Base-by-base conservation (phyloP, 1,139 yeast genomes). In the Starmera stellimalicola region DNA sequence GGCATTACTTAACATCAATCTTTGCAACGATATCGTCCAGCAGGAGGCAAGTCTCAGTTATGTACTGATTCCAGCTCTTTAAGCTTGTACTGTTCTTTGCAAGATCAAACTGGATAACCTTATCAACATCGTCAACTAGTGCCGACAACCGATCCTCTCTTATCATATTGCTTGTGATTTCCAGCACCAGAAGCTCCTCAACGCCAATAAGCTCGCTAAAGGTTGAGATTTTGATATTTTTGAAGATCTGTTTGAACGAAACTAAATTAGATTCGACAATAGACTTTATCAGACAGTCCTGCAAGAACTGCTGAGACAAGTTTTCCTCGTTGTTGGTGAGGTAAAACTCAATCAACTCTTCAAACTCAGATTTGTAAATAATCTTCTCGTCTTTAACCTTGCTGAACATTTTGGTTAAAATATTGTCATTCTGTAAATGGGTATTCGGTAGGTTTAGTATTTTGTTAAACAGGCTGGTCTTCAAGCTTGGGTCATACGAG, bases 71-170 rank as follows among this genome's bases (percentile, higher is more conserved):
- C 53, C 53, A 49, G 9, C 37, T 33, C 7, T 34, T 22, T 23
- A 44, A 29, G 1, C 40, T 37, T 11, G 11, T 18, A 3, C 14
- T 5, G 3, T 26, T 19, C 4, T 19, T 23, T 9, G 26, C 7
- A 1, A 26, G 10, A 2, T 6, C 18, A 34, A 60, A 60, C n/a
- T 54, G 47, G n/a, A 61, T 43, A 3, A 58, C 41, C 11, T 52
- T 49, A 31, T 50, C 51, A n/a, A 60, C 45, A 34, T 61, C 65
- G 38, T 60, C 65, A 26, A 60, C 50, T 29, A 54, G 52, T 1
- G 60, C 62, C 12, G 33, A 20, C 10, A 48, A 17, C 12, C 41
- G 22, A 1, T 39, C 46, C 3, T 36, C 31, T 26, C 47, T 37
- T 12, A 49, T 42, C 42, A 45, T 39, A 11, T 41, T 42, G 8